phyloP scores from a whole-genome alignment of 1,139 yeast genomes.

The Zhuliangozyma blackwelliae region DNA sequence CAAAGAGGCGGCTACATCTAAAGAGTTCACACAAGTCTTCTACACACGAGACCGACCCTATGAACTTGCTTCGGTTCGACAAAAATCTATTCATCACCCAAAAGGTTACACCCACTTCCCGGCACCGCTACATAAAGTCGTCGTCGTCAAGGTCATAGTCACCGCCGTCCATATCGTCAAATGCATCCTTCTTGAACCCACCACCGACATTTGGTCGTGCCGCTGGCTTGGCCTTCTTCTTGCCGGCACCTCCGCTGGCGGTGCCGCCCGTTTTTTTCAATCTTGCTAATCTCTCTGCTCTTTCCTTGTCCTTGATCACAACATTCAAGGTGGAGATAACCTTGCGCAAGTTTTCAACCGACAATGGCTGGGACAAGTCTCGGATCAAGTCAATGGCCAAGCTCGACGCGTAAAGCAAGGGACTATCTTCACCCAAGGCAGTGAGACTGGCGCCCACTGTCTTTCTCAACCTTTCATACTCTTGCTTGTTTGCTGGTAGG shows the following conservation, averaged over 20 bases:
- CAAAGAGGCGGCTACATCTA: too few relatives aligned
- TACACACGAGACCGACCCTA: slow-evolving; percentile 3
- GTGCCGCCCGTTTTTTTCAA: slow-evolving; percentile 78
- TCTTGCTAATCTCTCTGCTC: slow-evolving; percentile 82
- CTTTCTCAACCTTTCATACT: slow-evolving; percentile 80
- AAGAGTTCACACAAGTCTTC: too few relatives aligned
- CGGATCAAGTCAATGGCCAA: slow-evolving; percentile 84
- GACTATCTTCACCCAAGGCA: slow-evolving; percentile 57
- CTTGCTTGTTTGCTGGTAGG: slow-evolving; percentile 74
- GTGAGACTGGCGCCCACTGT: slow-evolving; percentile 66
- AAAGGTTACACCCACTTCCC: not conserved
- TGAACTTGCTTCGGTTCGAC: slow-evolving; percentile 7
- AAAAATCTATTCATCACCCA: slow-evolving; percentile 1
- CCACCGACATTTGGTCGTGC: slow-evolving; percentile 73
- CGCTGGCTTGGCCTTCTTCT: slow-evolving; percentile 81
- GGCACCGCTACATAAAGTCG: slow-evolving; percentile 72
- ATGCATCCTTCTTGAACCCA: slow-evolving; percentile 67
- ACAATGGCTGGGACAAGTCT: slow-evolving; percentile 76
- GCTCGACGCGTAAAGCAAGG: slow-evolving; percentile 65
- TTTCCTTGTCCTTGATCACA: slow-evolving; percentile 78
- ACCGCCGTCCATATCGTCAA: slow-evolving; percentile 52
- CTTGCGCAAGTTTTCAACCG: slow-evolving; percentile 79
- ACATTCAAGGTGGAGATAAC: slow-evolving; percentile 83
- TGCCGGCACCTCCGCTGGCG: slow-evolving; percentile 91
- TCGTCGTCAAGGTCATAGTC: slow-evolving; percentile 52